phyloP scores from a whole-genome alignment of 1,284 basidiomycete species.

The Ganoderma meredithae region DNA sequence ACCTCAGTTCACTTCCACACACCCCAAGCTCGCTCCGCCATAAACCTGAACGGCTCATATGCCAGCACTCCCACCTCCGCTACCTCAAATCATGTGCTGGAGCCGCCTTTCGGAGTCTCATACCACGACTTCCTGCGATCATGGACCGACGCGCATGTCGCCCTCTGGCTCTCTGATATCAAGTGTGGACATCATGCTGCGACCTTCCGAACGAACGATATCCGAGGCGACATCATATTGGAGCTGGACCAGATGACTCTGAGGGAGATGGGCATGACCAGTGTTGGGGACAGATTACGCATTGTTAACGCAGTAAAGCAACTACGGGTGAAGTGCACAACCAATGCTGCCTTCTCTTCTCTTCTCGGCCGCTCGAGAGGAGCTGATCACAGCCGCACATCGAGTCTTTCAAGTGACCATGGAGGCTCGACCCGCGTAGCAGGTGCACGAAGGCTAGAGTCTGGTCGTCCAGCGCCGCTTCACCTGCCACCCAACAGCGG shows the following conservation, averaged over 20 bases:
- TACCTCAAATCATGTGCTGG: conserved; percentile 47
- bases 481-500: conserved; percentile 59
- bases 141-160: conserved; percentile 76
- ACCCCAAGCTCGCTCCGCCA: conserved; percentile 35
- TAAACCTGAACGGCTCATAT: conserved; percentile 37
- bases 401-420: conserved; percentile 36
- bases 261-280: conserved; percentile 88
- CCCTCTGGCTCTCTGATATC: conserved; percentile 75
- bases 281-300: conserved; percentile 89
- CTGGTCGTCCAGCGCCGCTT: conserved; percentile 70
- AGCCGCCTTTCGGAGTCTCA: conserved; percentile 63
- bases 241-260: conserved; percentile 88
- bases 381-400: conserved; percentile 36
- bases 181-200: conserved; percentile 76
- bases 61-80: conserved; percentile 24
- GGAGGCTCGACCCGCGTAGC: conserved; percentile 25
- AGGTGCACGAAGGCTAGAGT: conserved; percentile 52
- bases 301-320: conserved; percentile 85
- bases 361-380: conserved; percentile 37
- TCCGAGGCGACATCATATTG: conserved; percentile 86
- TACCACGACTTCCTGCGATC: conserved; percentile 70
- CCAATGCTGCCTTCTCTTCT: conserved; percentile 37
- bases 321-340: conserved; percentile 66
- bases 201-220: conserved; percentile 85
- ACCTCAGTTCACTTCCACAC: conserved; percentile 50